Evolutionary conservation across 2,329 filamentous ascomycete species (phyloP), one percentile per base, ranked within the genome.

Genomic region (Coniochaeta ligniaria): DNA sequence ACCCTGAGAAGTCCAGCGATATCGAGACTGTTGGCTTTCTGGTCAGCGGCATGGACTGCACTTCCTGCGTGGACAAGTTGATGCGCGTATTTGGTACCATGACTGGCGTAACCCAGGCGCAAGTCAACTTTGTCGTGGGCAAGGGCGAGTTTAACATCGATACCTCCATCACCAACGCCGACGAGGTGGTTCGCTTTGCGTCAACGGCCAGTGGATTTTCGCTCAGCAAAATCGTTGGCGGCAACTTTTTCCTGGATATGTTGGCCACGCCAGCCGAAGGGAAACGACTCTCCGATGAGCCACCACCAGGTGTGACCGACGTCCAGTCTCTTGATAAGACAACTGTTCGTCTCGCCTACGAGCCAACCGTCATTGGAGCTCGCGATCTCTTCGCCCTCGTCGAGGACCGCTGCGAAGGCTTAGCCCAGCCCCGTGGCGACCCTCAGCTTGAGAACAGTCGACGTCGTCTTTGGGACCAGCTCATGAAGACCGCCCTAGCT

Each of bases 101-200:
- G 9, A 14, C 38, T 16, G 73, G 72, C 3, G 70, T 75, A 0
- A 71, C 71, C 2, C 63, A 67, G 2, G 70, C 70, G 1, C 69
- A 66, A 0, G 72, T 76, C 62, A 76, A 75, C 60, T 76, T 76
- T 38, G 72, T 76, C 63, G 71, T 72, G 66, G 73, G 73, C 4
- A 70, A 67, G 7, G 74, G 68, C 45, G 73, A 75, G 22, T 72
- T 76, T 54, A 63, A 57, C 33, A 35, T 35, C 33, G 6, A 28
- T 75, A 2, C 67, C 75, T 54, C 60, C 60, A 0, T 62, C 65
- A 1, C 47, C 66, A 9, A 67, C 63, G 11, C 69, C 63, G 17
- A 74, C 69, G 2, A 71, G 71, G 33, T 35, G 33, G 12, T 35
- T 35, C 33, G 33, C 33, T 35, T 35, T 35, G 33, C 33, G 33